Base-by-base conservation (phyloP, 192 early-diverging fungal species). In the Dissophora globulifera region DNA sequence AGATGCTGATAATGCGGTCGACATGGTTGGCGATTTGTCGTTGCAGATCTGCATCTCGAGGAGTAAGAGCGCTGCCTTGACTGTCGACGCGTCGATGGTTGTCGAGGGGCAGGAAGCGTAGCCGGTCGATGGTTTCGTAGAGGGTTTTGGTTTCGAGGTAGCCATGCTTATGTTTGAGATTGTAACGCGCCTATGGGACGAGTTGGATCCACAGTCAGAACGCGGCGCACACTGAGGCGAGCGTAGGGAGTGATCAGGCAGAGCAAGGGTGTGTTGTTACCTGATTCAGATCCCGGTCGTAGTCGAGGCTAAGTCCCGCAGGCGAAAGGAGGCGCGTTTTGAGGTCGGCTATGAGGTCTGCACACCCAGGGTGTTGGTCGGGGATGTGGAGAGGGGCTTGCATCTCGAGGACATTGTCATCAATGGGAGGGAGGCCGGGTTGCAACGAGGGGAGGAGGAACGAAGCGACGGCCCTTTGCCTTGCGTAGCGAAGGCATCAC, bases 91-190 rank as follows among this genome's bases (percentile, higher is more conserved):
- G 42, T 31, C 19, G 47, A 32, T 62, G 45, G 26, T 61, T 58
- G 30, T 57, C 63, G 16, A 60, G 51, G n/a, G 72, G 53, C 1
- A 76, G 45, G 51, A 76, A 76, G 4, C 72, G 62, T 3, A 76
- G 45, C 19, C 63, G 43, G 3, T 76, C 63, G 32, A 76, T 33
- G n/a, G 72, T 50, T 12, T 76, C 72, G 15, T 31, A 67, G 19
- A 76, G 27, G 3, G 58, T 54, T 22, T 60, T 54, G 4, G 58
- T 56, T 40, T 76, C 64, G 2, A 76, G 26, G 31, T 76, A 76
- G 5, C 17, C 11, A 23, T 67, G 51, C 10, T 76, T 76, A 49
- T 67, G 41, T 20, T 67, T 53, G 9, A 76, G 38, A 3, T n/a
- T 23, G 22, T 67, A 65, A 25, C 58, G 48, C 4, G 72, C 72